Conservation (phyloP, 1,284 basidiomycete genomes). For the Pseudozyma tsukubaensis region DNA sequence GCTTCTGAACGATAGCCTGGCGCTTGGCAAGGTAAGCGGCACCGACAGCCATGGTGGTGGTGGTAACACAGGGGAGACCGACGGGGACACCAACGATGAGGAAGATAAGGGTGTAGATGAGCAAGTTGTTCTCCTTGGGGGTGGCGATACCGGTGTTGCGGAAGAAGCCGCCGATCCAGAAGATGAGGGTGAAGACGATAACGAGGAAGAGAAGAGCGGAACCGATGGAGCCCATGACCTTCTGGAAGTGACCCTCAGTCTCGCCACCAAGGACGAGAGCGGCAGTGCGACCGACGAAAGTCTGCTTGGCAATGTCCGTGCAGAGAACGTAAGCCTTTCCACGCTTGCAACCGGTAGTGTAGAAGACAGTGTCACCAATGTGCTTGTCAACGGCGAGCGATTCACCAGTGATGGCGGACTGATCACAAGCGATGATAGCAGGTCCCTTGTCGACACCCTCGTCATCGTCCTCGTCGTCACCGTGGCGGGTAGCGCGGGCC, state of each 20-base stretch:
- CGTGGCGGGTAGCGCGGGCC: constrained; percentile 62
- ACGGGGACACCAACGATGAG: constrained; percentile 74
- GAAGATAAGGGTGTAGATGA: constrained; percentile 72
- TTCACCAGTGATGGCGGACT: constrained; percentile 74
- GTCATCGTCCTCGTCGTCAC: constrained; percentile 69
- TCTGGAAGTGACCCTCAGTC: constrained; percentile 72
- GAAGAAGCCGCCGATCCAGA: constrained; percentile 73
- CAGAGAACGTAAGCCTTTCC: constrained; percentile 73
- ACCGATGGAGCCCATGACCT: constrained; percentile 73
- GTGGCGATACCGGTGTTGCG: constrained; percentile 71
- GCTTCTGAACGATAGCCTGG: constrained; percentile 76
- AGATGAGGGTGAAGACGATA: constrained; percentile 71
- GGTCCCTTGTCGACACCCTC: constrained; percentile 72
- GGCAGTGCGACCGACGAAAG: constrained; percentile 72
- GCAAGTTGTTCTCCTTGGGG: constrained; percentile 72
- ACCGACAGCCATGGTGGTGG: constrained; percentile 74
- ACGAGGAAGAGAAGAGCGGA: constrained; percentile 73
- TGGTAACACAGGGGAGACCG: constrained; percentile 73
- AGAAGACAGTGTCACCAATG: constrained; percentile 72
- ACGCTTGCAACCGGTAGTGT: constrained; percentile 72
- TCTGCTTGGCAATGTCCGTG: constrained; percentile 72
- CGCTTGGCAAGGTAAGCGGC: constrained; percentile 74
- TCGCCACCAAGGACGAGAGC: constrained; percentile 70
- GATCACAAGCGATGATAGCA: constrained; percentile 72
- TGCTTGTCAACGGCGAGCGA: constrained; percentile 74